Evolutionary conservation across 1,284 basidiomycete genomes (phyloP).

Genomic region (Marasmius fiardii): DNA sequence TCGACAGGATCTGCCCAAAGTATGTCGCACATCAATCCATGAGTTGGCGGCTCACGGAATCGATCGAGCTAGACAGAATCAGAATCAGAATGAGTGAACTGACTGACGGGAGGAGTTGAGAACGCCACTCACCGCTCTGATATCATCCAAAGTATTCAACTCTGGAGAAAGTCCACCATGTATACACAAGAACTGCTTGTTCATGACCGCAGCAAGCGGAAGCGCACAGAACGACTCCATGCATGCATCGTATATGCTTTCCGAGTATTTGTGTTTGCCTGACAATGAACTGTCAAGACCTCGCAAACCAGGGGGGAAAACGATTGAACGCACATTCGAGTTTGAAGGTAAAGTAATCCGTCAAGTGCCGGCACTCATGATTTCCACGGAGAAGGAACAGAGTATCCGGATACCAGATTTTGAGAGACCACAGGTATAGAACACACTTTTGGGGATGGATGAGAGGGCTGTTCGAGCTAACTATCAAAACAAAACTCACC

Average conservation of each 20-base stretch:
- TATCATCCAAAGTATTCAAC: slow-evolving; percentile 87
- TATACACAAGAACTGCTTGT: slow-evolving; percentile 96
- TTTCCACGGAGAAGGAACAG: slow-evolving; percentile 90
- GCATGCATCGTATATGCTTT: slow-evolving; percentile 86
- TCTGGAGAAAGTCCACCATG: slow-evolving; percentile 93
- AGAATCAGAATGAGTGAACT: slow-evolving; percentile 1
- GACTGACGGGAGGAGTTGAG: background rate
- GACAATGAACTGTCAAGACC: slow-evolving; percentile 2
- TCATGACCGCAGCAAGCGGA: slow-evolving; percentile 92
- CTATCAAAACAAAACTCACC: slow-evolving; percentile 37
- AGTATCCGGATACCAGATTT: slow-evolving; percentile 92
- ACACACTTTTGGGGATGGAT: slow-evolving; percentile 60
- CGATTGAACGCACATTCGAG: slow-evolving; percentile 70
- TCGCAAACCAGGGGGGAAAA: slow-evolving; percentile 2
- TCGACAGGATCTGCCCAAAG: slow-evolving; percentile 95
- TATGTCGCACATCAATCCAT: slow-evolving; percentile 94
- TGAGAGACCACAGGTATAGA: slow-evolving; percentile 84
- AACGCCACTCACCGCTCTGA: slow-evolving; percentile 58
- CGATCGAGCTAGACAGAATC: slow-evolving; percentile 72
- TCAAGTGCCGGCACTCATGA: slow-evolving; percentile 87
- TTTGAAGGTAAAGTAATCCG: slow-evolving; percentile 89
- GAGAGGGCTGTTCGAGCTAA: background rate
- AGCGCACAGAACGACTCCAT: slow-evolving; percentile 93
- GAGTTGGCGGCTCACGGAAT: slow-evolving; percentile 93
- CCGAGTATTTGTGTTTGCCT: slow-evolving; percentile 95